A percentile compares a stretch with the other conserved stretches of the same genome.
phyloP scores from a whole-genome alignment of 306 rosid species.

The Hippophae gyantsensis region DNA sequence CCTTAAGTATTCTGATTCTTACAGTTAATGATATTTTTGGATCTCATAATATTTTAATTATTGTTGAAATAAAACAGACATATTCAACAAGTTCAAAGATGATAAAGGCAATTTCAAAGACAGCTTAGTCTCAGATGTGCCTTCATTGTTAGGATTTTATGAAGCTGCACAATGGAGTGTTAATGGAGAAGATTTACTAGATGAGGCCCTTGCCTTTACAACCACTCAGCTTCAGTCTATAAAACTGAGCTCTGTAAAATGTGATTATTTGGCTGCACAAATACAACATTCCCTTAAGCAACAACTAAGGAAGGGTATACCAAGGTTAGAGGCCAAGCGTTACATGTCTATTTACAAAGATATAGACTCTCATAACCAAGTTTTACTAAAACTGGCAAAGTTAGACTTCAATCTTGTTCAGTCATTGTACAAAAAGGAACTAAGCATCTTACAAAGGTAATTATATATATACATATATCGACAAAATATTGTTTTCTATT shows the following conservation, averaged over 20 bases:
- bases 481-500: too few species aligned
- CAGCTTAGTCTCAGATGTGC: constrained; percentile 13
- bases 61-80: constrained; percentile 15
- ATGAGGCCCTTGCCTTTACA: constrained; percentile 34
- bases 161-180: constrained; percentile 37
- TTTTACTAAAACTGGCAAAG: constrained; percentile 33
- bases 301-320: constrained; percentile 33
- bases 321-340: constrained; percentile 40
- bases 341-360: constrained; percentile 23
- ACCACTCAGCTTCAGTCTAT: constrained; percentile 21
- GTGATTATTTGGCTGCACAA: not conserved
- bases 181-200: constrained; percentile 36
- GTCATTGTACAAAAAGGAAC: constrained; percentile 27
- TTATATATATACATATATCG: too few species aligned
- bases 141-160: constrained; percentile 35
- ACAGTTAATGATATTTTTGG: too few species aligned
- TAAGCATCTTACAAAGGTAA: constrained; percentile 32
- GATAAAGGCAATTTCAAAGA: constrained; percentile 15
- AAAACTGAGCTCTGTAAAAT: not conserved
- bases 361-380: constrained; percentile 11
- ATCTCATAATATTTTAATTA: too few species aligned
- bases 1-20: too few species aligned
- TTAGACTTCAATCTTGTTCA: constrained; percentile 40
- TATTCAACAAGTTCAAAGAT: constrained; percentile 32
- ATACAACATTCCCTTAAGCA: constrained; percentile 36